These are phyloP conservation scores for Podaxis rugospora DNA, from an alignment of 768 basidiomycete species.

Conservation along the genomic window DNA sequence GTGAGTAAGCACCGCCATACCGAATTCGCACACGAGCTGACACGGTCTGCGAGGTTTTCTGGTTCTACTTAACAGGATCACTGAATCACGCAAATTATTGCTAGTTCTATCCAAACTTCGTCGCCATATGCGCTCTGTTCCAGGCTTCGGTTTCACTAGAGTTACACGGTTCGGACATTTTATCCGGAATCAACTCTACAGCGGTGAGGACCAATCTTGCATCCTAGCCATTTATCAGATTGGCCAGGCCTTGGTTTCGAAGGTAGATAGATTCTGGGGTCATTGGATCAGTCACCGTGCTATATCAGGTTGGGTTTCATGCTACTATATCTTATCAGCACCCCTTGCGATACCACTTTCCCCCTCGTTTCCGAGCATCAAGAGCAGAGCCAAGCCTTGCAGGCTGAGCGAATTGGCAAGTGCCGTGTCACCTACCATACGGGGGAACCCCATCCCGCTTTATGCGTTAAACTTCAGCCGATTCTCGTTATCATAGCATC, in stretches of 20 bases:
- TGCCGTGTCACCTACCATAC: background rate
- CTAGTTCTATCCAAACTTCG: constrained; percentile 84
- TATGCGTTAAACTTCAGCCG: constrained; percentile 21
- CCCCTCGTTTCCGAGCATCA: constrained; percentile 61
- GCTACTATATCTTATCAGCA: constrained; percentile 29
- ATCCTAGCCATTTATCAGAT: constrained; percentile 43
- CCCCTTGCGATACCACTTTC: constrained; percentile 71
- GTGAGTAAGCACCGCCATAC: constrained; percentile 29
- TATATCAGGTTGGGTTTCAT: background rate
- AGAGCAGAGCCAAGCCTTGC: constrained; percentile 60
- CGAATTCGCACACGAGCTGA: background rate
- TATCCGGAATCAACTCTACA: constrained; percentile 39
- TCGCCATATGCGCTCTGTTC: constrained; percentile 74
- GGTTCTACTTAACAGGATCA: constrained; percentile 55
- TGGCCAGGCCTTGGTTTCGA: constrained; percentile 74
- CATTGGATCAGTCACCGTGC: constrained; percentile 18
- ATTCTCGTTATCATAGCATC: constrained; percentile 59
- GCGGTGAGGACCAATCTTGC: constrained; percentile 61
- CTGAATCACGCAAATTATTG: constrained; percentile 78
- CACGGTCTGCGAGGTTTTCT: constrained; percentile 46
- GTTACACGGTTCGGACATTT: constrained; percentile 62
- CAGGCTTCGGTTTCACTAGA: constrained; percentile 80
- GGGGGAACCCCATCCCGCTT: background rate
- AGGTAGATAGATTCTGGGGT: constrained; percentile 68
- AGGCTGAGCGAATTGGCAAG: constrained; percentile 52